Conservation (phyloP, 2,329 filamentous ascomycete genomes). For the Sclerotinia spermophila region DNA sequence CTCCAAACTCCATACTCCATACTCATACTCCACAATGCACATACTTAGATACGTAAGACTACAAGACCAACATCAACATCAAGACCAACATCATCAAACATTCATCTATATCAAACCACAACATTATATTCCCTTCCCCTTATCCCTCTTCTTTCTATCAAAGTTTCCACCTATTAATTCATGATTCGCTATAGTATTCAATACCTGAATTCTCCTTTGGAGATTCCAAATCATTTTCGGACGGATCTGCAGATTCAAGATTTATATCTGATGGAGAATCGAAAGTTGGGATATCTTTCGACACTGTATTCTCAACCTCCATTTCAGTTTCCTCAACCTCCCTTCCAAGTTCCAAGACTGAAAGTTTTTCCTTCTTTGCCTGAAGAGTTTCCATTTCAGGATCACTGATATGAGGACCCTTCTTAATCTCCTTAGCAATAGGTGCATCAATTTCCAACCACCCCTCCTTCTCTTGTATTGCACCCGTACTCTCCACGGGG, state of each 20-base stretch:
- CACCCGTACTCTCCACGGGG: neutral
- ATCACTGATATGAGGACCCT: neutral
- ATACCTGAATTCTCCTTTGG: neutral
- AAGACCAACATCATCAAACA: no score
- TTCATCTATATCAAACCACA: neutral
- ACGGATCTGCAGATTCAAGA: neutral
- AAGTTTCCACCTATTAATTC: neutral
- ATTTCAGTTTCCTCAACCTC: neutral
- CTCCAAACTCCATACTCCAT: no score
- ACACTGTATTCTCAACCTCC: neutral
- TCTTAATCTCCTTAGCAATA: neutral
- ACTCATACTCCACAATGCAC: no score
- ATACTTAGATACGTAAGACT: no score
- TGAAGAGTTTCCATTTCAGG: neutral
- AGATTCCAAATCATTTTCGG: neutral
- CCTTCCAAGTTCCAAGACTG: neutral
- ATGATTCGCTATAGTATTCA: no score
- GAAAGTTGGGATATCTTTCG: neutral
- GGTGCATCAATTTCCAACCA: slow-evolving; percentile 1
- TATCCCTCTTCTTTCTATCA: neutral
- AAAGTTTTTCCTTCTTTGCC: no score
- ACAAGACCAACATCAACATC: no score
- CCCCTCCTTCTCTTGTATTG: neutral
- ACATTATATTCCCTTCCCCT: neutral
- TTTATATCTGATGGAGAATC: neutral